These are phyloP conservation scores for Orbilia javanica DNA, from an alignment of 2,329 filamentous ascomycete species.

Conservation along the genomic window DNA sequence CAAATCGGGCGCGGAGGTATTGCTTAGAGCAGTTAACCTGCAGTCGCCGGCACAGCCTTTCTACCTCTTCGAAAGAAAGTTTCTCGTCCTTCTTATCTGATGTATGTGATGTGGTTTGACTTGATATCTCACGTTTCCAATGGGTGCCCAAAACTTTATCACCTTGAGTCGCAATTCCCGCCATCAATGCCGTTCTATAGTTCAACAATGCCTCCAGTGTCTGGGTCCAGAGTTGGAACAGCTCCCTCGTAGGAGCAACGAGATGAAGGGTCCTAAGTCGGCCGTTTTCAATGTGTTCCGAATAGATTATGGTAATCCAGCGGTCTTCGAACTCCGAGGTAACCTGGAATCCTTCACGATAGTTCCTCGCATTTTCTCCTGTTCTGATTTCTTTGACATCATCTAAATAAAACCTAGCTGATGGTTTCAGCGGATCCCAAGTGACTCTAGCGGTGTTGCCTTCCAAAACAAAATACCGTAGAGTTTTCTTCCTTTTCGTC, in stretches of 20 bases:
- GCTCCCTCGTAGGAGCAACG: constrained; percentile 79
- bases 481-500: constrained; percentile 81
- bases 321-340: constrained; percentile 75
- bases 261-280: constrained; percentile 91
- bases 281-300: constrained; percentile 77
- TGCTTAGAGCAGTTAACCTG: constrained; percentile 89
- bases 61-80: constrained; percentile 82
- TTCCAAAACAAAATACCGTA: constrained; percentile 83
- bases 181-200: constrained; percentile 89
- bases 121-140: constrained; percentile 70
- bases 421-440: constrained; percentile 83
- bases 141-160: constrained; percentile 84
- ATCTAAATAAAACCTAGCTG: constrained; percentile 92
- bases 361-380: constrained; percentile 86
- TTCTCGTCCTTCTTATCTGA: constrained; percentile 71
- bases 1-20: constrained; percentile 80
- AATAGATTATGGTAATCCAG: constrained; percentile 93
- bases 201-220: constrained; percentile 86
- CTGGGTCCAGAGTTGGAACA: constrained; percentile 82
- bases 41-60: constrained; percentile 85
- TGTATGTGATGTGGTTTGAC: constrained; percentile 21
- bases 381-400: constrained; percentile 92
- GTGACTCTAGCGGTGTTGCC: constrained; percentile 85
- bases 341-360: constrained; percentile 84
- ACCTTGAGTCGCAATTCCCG: constrained; percentile 85